Evolutionary conservation across 306 rosid genomes (phyloP).

Genomic region (Crotalaria pallida): DNA sequence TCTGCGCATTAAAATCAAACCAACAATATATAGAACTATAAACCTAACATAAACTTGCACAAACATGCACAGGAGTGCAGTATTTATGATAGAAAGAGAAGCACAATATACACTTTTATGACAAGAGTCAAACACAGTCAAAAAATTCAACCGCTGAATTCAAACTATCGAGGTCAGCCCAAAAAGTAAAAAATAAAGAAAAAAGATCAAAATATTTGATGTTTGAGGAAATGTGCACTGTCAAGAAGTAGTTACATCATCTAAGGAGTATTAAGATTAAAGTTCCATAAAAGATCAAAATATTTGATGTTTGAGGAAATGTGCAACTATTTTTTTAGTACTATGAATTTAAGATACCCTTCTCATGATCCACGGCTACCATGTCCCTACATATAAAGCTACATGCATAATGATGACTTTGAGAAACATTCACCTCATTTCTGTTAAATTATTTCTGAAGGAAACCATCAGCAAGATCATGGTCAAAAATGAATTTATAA

Average conservation of each 20-base stretch:
- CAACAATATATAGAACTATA: neutral
- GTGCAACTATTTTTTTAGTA: neutral
- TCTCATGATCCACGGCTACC: neutral
- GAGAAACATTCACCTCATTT: neutral
- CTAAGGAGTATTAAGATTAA: neutral
- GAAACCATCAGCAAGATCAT: neutral
- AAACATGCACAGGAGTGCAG: neutral
- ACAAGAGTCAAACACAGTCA: constrained; percentile 1
- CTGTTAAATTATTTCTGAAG: constrained; percentile 12
- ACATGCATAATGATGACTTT: neutral
- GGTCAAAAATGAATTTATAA: neutral
- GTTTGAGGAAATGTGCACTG: neutral
- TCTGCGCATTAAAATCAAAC: constrained; percentile 15
- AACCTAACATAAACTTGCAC: neutral
- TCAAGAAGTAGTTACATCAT: neutral
- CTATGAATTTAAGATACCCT: neutral
- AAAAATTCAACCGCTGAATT: neutral
- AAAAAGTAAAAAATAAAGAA: neutral
- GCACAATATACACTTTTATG: neutral
- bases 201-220: neutral
- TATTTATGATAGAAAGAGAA: neutral
- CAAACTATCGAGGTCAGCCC: neutral
- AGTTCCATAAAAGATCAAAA: neutral
- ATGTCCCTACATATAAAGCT: neutral
- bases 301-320: neutral